A percentile compares a stretch with the other conserved stretches of the same genome.
These are phyloP conservation scores for Diaporthe vexans DNA, from an alignment of 2,329 filamentous ascomycete genomes.

Conservation along the genomic window DNA sequence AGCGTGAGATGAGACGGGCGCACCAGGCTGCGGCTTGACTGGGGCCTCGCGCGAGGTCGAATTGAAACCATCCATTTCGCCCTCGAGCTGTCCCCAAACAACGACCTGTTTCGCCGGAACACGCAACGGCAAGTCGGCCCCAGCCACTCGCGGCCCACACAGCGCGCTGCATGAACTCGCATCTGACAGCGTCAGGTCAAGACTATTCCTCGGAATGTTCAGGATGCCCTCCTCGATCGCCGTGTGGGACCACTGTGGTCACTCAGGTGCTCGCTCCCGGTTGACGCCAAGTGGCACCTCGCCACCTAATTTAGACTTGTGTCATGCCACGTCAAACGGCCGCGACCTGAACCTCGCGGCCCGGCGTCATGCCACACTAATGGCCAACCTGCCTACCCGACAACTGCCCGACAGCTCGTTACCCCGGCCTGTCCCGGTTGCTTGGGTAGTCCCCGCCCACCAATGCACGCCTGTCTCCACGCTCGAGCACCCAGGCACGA, in stretches of 20 bases:
- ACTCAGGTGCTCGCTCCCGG: neutral
- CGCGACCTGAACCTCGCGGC: conserved; percentile 28
- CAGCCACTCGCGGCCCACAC: conserved; percentile 14
- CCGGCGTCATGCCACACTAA: conserved; percentile 18
- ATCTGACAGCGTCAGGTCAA: conserved; percentile 5
- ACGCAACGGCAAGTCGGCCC: conserved; percentile 6
- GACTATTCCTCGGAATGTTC: conserved; percentile 8
- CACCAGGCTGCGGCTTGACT: neutral
- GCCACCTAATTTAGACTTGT: conserved; percentile 19
- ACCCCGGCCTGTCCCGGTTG: conserved; percentile 34
- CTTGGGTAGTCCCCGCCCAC: conserved; percentile 27
- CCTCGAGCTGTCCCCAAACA: conserved; percentile 19
- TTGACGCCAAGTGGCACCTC: conserved; percentile 7
- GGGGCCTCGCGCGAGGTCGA: neutral
- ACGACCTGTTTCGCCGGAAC: conserved; percentile 18
- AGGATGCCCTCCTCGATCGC: neutral
- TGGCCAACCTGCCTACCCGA: neutral
- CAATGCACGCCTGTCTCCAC: conserved; percentile 28
- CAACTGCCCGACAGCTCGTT: neutral
- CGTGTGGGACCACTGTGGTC: neutral
- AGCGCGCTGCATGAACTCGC: neutral
- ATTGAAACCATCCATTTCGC: conserved; percentile 7
- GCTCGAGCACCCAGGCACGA: conserved; percentile 6
- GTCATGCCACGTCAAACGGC: conserved; percentile 35
- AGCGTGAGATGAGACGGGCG: conserved; percentile 6